Base-by-base conservation (phyloP, 2,329 filamentous ascomycete species). In the Pseudofabraea citricarpa region DNA sequence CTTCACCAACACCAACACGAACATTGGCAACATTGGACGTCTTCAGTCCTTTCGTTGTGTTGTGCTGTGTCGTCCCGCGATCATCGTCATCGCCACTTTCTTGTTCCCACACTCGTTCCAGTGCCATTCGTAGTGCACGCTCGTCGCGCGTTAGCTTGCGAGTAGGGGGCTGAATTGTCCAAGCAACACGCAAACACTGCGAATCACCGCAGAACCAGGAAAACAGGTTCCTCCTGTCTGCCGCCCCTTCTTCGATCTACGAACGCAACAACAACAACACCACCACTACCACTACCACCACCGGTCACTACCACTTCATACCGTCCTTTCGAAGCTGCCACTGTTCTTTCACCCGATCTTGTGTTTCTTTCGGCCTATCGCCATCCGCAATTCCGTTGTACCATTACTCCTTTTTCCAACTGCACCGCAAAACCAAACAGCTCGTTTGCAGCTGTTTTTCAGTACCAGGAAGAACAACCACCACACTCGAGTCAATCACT, bases 101-200 rank as follows among this genome's bases (percentile, higher is more conserved):
- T 15, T 6, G 16, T 18, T 16, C 33, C 13, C 41, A 43, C 41
- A 32, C 36, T 43, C 41, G 41, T 43, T 43, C 38, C 20, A 42
- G 38, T 37, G n/a, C 27, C 13, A 5, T 15, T 15, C 13, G 27
- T 31, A 31, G 27, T 37, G 13, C 23, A 21, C 13, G 19, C 23
- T 37, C 35, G 41, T 47, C 46, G 46, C 47, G 46, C 36, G 45
- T 49, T 45, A 50, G 35, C 40, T 50, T 43, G 43, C 19, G 46
- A 48, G 49, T 50, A 51, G 44, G 43, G 44, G 44, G 41, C 29
- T n/a, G n/a, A 36, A 55, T 57, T 44, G 50, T 45, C 55, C 50
- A 49, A 53, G 49, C 54, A 56, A 56, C 53, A 48, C 50, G 23
- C 44, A 45, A 43, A n/a, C n/a, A n/a, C n/a, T n/a, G n/a, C n/a